phyloP scores from a whole-genome alignment of 768 basidiomycete genomes.

The Termitomyces eurrhizus region DNA sequence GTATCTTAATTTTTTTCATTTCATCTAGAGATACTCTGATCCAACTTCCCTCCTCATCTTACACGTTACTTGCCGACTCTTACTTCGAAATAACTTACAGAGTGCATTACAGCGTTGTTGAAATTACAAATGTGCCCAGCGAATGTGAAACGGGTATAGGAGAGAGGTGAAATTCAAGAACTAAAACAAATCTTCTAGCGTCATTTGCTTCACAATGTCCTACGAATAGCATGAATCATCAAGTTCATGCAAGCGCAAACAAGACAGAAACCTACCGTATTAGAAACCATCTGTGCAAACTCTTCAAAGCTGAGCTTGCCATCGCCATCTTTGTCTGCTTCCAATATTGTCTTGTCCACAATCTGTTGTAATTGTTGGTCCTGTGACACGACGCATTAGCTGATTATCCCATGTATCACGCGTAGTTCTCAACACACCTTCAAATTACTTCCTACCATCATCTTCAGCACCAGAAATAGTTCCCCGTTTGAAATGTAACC shows the following conservation, averaged over 20 bases:
- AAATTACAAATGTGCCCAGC: conserved; percentile 4
- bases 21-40: conserved; percentile 3
- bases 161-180: not conserved
- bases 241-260: not conserved
- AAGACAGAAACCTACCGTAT: conserved; percentile 60
- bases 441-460: conserved; percentile 99
- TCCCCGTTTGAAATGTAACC: conserved; percentile 98
- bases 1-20: not conserved
- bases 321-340: conserved; percentile 97
- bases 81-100: conserved; percentile 5
- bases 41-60: conserved; percentile 2
- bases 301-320: conserved; percentile 97
- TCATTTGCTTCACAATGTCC: conserved; percentile 99
- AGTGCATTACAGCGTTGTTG: conserved; percentile 9
- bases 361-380: conserved; percentile 99
- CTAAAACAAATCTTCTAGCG: conserved; percentile 88
- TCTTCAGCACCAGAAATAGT: conserved; percentile 96
- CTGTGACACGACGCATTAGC: conserved; percentile 33
- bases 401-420: conserved; percentile 6
- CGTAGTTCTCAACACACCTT: conserved; percentile 53
- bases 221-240: conserved; percentile 25
- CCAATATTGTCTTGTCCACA: conserved; percentile 99
- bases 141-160: conserved; percentile 7
- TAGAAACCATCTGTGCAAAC: conserved; percentile 94
- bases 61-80: not conserved